Percentiles rank a stretch among this genome's conserved stretches.
phyloP scores from a whole-genome alignment of 1,284 basidiomycete genomes.

The Hymenochaete sp. region DNA sequence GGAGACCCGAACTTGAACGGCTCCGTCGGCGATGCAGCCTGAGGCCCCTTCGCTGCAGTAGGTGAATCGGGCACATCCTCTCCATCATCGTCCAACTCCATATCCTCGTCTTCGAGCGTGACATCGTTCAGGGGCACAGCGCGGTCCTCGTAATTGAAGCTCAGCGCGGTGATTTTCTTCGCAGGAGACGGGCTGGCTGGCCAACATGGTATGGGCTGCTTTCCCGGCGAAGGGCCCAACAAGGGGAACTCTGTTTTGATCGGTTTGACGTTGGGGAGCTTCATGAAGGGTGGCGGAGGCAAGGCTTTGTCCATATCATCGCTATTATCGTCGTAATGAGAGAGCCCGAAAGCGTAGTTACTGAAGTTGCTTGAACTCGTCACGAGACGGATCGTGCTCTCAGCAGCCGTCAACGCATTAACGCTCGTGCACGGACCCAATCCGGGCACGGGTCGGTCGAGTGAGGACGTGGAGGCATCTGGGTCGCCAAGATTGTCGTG shows the following conservation, averaged over 20 bases:
- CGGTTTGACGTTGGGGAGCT: slow-evolving; percentile 54
- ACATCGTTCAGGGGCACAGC: slow-evolving; percentile 22
- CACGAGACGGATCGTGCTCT: slow-evolving; percentile 14
- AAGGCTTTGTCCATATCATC: too few species aligned
- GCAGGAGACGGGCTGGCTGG: slow-evolving; percentile 31
- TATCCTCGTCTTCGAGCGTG: slow-evolving; percentile 28
- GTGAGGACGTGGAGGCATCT: slow-evolving; percentile 6
- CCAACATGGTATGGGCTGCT: slow-evolving; percentile 33
- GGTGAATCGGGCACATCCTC: too few species aligned
- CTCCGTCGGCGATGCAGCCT: slow-evolving; percentile 29
- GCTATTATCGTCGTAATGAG: neutral
- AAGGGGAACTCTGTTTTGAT: slow-evolving; percentile 60
- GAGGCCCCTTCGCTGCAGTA: slow-evolving; percentile 29
- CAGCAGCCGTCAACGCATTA: neutral
- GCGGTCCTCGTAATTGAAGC: slow-evolving; percentile 40
- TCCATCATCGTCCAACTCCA: too few species aligned
- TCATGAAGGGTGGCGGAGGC: too few species aligned
- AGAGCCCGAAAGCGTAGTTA: too few species aligned
- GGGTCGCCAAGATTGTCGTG: slow-evolving; percentile 20
- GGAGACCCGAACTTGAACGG: slow-evolving; percentile 72
- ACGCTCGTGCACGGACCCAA: slow-evolving; percentile 12
- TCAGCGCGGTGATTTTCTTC: slow-evolving; percentile 21
- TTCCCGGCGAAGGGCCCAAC: slow-evolving; percentile 44
- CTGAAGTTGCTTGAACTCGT: slow-evolving; percentile 3
- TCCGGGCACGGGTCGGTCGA: slow-evolving; percentile 16